A percentile compares a stretch with the other conserved stretches of the same genome.
phyloP scores from a whole-genome alignment of 1,284 basidiomycete genomes.

The Apiotrichum gracile region DNA sequence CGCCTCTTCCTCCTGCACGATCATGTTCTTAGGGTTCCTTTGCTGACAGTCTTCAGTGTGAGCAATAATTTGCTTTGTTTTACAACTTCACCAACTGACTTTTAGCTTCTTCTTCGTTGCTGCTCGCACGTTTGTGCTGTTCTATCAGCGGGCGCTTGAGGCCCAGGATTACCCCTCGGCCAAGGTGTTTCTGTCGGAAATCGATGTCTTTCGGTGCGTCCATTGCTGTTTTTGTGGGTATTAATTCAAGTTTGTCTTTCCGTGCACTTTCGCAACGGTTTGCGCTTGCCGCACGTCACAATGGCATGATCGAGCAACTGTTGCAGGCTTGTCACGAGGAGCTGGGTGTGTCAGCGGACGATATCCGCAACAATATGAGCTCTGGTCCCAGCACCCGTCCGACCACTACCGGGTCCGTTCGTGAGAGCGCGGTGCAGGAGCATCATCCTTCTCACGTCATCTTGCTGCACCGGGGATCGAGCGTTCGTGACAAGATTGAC shows the following conservation, averaged over 20 bases:
- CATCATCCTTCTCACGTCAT: not conserved
- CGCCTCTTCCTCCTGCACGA: not conserved
- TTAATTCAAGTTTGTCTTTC: slow-evolving; percentile 17
- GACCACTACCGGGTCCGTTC: not conserved
- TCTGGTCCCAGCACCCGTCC: not conserved
- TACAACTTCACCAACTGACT: not conserved
- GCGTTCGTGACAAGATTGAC: not conserved
- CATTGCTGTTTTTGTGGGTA: not conserved
- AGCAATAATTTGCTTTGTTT: not conserved
- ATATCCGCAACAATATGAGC: not conserved
- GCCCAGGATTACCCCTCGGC: slow-evolving; percentile 17
- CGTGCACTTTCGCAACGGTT: slow-evolving; percentile 18
- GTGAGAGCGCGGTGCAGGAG: not conserved
- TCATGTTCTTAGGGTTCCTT: not conserved
- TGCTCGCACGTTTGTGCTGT: slow-evolving; percentile 27
- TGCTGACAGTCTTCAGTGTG: not conserved
- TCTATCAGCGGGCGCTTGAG: slow-evolving; percentile 29
- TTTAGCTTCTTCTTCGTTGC: slow-evolving; percentile 29
- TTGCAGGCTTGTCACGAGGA: slow-evolving; percentile 1
- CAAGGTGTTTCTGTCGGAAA: slow-evolving; percentile 24
- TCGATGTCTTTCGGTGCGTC: slow-evolving; percentile 33
- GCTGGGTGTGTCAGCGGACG: not conserved
- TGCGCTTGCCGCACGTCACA: slow-evolving; percentile 25
- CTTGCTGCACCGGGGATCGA: not conserved
- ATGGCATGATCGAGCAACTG: slow-evolving; percentile 27